A percentile compares a stretch with the other conserved stretches of the same genome.
Conservation (phyloP, 805 yeast genomes). For the Teunomyces gatunensis region DNA sequence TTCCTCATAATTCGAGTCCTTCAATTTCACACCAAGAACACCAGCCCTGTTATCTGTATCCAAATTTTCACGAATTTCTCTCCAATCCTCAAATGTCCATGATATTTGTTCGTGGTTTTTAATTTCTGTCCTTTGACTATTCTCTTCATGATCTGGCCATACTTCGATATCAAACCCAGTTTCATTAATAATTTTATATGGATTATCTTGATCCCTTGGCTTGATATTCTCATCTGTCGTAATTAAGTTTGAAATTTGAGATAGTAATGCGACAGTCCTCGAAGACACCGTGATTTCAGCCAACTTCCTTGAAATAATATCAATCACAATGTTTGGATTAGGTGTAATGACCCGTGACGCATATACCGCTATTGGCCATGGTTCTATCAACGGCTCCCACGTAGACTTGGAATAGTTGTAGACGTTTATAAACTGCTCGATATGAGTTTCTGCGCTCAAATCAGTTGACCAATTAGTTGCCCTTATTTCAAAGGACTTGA, state of each 20-base stretch:
- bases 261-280: slow-evolving; percentile 71
- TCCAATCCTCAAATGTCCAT: slow-evolving; percentile 97
- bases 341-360: slow-evolving; percentile 50
- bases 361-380: slow-evolving; percentile 78
- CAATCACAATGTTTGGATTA: slow-evolving; percentile 52
- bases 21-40: slow-evolving; percentile 59
- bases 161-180: slow-evolving; percentile 81
- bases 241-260: slow-evolving; percentile 62
- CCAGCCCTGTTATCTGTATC: slow-evolving; percentile 63
- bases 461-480: slow-evolving; percentile 88
- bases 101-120: slow-evolving; percentile 52
- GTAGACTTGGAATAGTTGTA: slow-evolving; percentile 86
- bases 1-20: slow-evolving; percentile 54
- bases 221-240: slow-evolving; percentile 53
- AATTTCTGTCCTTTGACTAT: slow-evolving; percentile 30
- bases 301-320: slow-evolving; percentile 68
- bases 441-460: slow-evolving; percentile 61
- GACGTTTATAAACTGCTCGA: slow-evolving; percentile 68
- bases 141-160: slow-evolving; percentile 60
- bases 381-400: slow-evolving; percentile 94
- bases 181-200: slow-evolving; percentile 76
- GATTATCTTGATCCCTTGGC: slow-evolving; percentile 76
- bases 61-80: slow-evolving; percentile 74
- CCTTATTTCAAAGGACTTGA: slow-evolving; percentile 63
- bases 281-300: slow-evolving; percentile 84